Evolutionary conservation across 495 filamentous ascomycete genomes (phyloP), one percentile per base, ranked within the genome.

Genomic region (Neurospora sp.): DNA sequence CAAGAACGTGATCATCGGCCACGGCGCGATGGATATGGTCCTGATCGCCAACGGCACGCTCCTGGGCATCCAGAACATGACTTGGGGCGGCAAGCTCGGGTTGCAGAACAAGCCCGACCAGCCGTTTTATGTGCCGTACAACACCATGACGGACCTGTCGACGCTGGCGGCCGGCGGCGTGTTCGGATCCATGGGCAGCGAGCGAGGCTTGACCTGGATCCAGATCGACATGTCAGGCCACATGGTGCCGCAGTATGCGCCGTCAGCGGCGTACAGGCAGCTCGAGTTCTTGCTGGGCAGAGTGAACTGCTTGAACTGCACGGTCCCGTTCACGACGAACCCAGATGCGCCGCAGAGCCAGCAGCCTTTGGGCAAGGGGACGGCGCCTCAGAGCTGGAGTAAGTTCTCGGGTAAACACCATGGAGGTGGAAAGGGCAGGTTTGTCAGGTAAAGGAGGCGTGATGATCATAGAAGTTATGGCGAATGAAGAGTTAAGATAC

Each of bases 31-130:
- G 69, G 89, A 90, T 71, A 87, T 81, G 74, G 74, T 89, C 44
- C 81, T 93, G 5, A 82, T 92, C 35, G 73, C 84, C 68, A 91
- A 93, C 74, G 91, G 92, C 12, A 89, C 90, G 0, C 83, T 96
- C 0, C 81, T 91, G 16, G 88, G 87, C 22, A 91, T 95, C 46
- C 92, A 96, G 76, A 94, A 94, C 78, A 93, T 95, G 92, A 94
- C 92, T 0, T 95, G 91, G 91, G 87, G 88, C 71, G 93, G 93
- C 6, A 77, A 78, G 14, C 87, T 90, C 71, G 93, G 93, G 1
- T 94, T 95, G 82, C 85, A 87, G 53, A 75, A 73, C 14, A 79
- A 82, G 2, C 91, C 91, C 0, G 75, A 77, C 2, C 86, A 88
- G 41, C 85, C 87, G 0, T 87, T 94, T 68, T 90, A 89, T 71